Evolutionary conservation across 73 alveolate species (phyloP).

Genomic region (Tetrahymena malaccensis): DNA sequence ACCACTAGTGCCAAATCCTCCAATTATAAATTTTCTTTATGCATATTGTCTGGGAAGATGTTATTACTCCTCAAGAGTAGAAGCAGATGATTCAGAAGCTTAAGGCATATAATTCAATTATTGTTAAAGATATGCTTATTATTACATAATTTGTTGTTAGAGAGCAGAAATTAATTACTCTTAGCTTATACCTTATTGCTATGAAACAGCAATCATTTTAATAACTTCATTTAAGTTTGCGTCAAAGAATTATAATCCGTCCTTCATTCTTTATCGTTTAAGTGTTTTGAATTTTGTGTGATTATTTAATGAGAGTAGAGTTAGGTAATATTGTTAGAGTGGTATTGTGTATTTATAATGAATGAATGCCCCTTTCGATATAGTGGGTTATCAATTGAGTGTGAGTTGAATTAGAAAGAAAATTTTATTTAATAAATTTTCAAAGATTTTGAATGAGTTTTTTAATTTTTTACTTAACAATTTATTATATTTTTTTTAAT

Average conservation of each 20-base stretch:
- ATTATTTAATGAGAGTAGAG: background rate
- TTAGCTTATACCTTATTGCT: background rate
- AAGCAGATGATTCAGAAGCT: background rate
- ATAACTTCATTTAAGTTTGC: background rate
- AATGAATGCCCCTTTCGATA: background rate
- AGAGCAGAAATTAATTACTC: background rate
- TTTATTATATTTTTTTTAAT: background rate
- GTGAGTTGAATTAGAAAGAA: background rate
- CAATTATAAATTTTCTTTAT: background rate
- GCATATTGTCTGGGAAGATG: background rate
- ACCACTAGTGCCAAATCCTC: background rate
- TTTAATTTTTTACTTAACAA: background rate
- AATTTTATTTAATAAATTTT: background rate
- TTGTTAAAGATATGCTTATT: background rate
- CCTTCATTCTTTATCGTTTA: background rate
- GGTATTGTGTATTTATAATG: background rate
- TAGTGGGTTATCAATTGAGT: background rate
- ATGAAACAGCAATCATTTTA: background rate
- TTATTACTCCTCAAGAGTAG: background rate
- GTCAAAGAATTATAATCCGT: background rate
- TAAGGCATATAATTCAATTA: background rate
- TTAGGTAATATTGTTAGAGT: background rate
- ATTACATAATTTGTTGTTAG: background rate
- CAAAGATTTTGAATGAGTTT: background rate
- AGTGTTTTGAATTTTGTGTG: background rate